A percentile compares a stretch with the other conserved stretches of the same genome.
These are phyloP conservation scores for Sicyos baderoa DNA, from an alignment of 306 rosid species.

Conservation along the genomic window DNA sequence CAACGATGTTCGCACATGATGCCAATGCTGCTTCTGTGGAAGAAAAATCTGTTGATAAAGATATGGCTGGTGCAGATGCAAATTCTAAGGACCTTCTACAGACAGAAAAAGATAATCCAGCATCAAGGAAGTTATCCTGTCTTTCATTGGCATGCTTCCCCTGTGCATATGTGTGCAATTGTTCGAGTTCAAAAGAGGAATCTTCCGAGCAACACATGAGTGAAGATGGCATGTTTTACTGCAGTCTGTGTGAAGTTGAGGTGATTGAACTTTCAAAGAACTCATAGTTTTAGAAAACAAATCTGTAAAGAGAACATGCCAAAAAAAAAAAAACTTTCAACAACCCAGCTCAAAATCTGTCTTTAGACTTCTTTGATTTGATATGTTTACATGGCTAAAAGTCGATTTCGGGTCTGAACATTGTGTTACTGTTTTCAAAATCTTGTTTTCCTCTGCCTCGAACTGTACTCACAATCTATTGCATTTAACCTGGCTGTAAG, in stretches of 20 bases:
- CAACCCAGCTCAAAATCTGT: background rate
- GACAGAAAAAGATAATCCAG: slow-evolving; percentile 24
- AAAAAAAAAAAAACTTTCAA: background rate
- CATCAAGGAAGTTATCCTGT: slow-evolving; percentile 39
- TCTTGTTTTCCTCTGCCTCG: background rate
- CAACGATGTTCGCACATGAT: slow-evolving; percentile 52
- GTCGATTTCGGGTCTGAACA: background rate
- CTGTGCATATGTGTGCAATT: slow-evolving; percentile 51
- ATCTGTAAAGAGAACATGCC: background rate
- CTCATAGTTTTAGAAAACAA: background rate
- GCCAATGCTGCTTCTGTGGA: slow-evolving; percentile 47
- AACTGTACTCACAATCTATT: no score
- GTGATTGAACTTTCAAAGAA: slow-evolving; percentile 41
- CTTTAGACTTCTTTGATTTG: background rate
- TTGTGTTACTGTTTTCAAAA: background rate
- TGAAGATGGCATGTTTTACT: slow-evolving; percentile 95
- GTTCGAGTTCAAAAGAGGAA: slow-evolving; percentile 46
- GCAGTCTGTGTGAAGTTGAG: slow-evolving; percentile 99
- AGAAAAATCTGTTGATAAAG: slow-evolving; percentile 51
- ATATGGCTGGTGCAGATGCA: slow-evolving; percentile 37
- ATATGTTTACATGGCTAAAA: background rate
- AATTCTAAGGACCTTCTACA: slow-evolving; percentile 36
- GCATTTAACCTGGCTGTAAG: no score
- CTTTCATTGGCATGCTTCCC: slow-evolving; percentile 56
- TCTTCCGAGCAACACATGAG: slow-evolving; percentile 55